Evolutionary conservation across 2,329 filamentous ascomycete genomes (phyloP).

Genomic region (Fusarium multiceps): DNA sequence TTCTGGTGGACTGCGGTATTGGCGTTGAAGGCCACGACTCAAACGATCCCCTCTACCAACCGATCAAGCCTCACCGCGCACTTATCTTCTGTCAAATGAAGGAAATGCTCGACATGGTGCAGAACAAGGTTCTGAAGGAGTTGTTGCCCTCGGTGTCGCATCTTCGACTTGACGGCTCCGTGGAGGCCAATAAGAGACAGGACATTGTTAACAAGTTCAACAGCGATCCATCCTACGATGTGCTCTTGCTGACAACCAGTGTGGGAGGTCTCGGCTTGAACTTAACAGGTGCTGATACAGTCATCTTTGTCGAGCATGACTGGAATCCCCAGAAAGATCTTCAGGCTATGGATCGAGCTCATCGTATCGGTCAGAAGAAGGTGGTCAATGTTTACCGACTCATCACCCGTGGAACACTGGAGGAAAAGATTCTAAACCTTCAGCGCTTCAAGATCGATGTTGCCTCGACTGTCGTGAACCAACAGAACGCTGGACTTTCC

Average conservation of each 20-base stretch:
- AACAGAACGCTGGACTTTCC: conserved; percentile 92
- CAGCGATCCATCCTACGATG: conserved; percentile 95
- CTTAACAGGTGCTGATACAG: conserved; percentile 94
- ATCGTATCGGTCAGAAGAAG: conserved; percentile 99
- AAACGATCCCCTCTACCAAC: conserved; percentile 73
- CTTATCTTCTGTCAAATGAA: conserved; percentile 99
- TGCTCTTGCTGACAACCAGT: conserved; percentile 90
- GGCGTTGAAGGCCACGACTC: conserved; percentile 76
- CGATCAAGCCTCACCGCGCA: conserved; percentile 94
- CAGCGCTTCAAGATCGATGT: conserved; percentile 99
- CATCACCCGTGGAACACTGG: conserved; percentile 93
- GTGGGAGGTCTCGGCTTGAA: conserved; percentile 96
- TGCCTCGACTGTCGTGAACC: conserved; percentile 96
- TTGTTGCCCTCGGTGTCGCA: conserved; percentile 94
- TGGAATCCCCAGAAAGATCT: conserved; percentile 99
- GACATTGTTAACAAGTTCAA: conserved; percentile 99
- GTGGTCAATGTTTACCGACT: conserved; percentile 98
- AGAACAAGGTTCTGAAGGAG: conserved; percentile 89
- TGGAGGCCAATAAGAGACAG: conserved; percentile 93
- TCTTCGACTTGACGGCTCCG: conserved; percentile 90
- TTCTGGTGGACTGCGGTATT: conserved; percentile 98
- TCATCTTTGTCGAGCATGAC: conserved; percentile 99
- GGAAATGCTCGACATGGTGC: conserved; percentile 99
- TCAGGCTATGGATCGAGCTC: conserved; percentile 98
- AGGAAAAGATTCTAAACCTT: conserved; percentile 97